Conservation (phyloP, 2,329 filamentous ascomycete species). For the Botrytis medusae region DNA sequence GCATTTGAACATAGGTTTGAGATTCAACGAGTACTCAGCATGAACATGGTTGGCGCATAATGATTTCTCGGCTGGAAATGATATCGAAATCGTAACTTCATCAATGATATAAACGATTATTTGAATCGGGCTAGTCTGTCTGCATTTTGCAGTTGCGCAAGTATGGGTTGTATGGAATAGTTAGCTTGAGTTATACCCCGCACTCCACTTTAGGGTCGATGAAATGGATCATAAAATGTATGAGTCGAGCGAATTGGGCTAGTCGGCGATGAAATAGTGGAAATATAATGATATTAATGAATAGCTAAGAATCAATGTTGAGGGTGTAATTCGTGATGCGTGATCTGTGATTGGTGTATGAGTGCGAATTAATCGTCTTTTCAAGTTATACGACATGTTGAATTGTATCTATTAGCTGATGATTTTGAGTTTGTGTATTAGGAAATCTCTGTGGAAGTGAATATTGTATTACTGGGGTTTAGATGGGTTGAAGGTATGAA, state of each 20-base stretch:
- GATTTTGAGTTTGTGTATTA: neutral
- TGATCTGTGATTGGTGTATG: neutral
- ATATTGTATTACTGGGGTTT: neutral
- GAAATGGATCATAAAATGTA: neutral
- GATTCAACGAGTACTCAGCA: neutral
- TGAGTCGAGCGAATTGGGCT: neutral
- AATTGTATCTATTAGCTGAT: neutral
- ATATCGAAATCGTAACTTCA: neutral
- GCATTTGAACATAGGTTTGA: neutral
- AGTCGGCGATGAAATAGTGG: neutral
- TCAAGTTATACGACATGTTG: too few relatives aligned
- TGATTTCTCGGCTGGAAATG: neutral
- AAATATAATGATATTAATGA: conserved; percentile 8
- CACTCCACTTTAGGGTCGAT: neutral
- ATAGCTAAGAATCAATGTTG: neutral
- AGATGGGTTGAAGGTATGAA: too few relatives aligned
- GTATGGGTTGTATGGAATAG: neutral
- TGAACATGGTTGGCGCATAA: neutral
- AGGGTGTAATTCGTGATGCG: neutral
- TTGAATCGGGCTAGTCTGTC: neutral
- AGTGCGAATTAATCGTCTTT: neutral
- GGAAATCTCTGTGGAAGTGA: neutral
- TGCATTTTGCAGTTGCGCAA: neutral
- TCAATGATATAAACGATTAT: neutral
- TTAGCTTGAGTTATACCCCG: neutral